Conservation (phyloP, 75 land plant species). For the Sequoia sempervirens region DNA sequence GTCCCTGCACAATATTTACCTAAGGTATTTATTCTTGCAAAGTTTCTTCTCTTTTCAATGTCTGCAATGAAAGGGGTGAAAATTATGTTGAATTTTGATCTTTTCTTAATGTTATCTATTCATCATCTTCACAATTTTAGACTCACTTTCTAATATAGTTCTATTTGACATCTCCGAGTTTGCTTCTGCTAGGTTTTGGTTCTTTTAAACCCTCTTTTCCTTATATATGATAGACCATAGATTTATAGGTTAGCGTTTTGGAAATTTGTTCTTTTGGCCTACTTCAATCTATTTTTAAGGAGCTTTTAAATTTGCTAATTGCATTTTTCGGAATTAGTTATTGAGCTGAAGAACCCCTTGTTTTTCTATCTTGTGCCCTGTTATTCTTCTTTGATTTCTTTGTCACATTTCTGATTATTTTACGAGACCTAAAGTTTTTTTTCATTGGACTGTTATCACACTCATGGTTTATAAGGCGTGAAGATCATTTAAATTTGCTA, state of each 20-base stretch:
- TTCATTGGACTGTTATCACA: too few species aligned
- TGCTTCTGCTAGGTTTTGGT: neutral
- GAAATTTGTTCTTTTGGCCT: neutral
- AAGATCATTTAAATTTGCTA: neutral
- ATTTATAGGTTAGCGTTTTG: neutral
- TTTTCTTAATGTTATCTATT: neutral
- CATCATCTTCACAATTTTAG: neutral
- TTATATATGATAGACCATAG: neutral
- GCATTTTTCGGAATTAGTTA: neutral
- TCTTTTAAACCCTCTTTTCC: neutral
- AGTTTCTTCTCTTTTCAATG: neutral
- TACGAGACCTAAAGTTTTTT: neutral
- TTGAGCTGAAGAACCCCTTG: neutral
- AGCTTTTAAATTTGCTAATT: neutral
- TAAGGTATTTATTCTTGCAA: constrained; percentile 32
- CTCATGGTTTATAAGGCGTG: neutral
- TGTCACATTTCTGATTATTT: neutral
- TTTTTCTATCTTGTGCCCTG: neutral
- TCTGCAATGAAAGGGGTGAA: neutral
- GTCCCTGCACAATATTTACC: constrained; percentile 51
- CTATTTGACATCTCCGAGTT: neutral
- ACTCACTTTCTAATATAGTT: neutral
- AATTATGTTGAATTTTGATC: neutral
- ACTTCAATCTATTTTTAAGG: neutral
- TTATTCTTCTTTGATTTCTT: neutral